These are phyloP conservation scores for Pythium oligandrum DNA, from an alignment of 352 stramenopile genomes.

Conservation along the genomic window DNA sequence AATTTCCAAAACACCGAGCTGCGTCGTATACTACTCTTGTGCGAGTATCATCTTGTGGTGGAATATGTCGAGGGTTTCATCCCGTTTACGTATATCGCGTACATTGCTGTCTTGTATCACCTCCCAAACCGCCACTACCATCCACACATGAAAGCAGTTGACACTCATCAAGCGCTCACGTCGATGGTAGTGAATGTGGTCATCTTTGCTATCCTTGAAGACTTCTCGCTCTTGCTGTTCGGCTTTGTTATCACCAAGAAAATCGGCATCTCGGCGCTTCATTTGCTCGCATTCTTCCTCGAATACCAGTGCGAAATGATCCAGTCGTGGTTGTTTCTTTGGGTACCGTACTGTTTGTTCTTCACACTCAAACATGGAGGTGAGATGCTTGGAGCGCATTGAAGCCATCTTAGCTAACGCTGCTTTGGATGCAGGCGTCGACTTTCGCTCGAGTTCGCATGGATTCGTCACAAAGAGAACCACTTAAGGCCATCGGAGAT, in stretches of 20 bases:
- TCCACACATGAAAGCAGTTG: conserved; percentile 2
- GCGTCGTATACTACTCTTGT: conserved; percentile 5
- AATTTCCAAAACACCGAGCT: background rate
- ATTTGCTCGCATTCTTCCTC: conserved; percentile 17
- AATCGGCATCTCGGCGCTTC: conserved; percentile 11
- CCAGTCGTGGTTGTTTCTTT: conserved; percentile 17
- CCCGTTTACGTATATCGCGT: conserved; percentile 14
- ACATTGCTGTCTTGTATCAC: conserved; percentile 16
- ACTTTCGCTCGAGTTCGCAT: too few species aligned
- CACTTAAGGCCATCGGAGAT: too few species aligned
- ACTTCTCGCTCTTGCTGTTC: conserved; percentile 12
- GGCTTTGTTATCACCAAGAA: conserved; percentile 2
- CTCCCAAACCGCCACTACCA: conserved; percentile 30
- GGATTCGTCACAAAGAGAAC: too few species aligned
- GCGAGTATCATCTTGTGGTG: conserved; percentile 19
- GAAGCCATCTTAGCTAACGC: conserved; percentile 2
- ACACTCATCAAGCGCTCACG: background rate
- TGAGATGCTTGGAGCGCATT: conserved; percentile 13
- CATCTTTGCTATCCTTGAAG: conserved; percentile 12
- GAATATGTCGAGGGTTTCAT: conserved; percentile 23
- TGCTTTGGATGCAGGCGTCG: background rate
- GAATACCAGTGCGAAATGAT: conserved; percentile 15
- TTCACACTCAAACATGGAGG: conserved; percentile 11
- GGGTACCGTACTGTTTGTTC: conserved; percentile 14
- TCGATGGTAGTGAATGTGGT: conserved; percentile 3